A percentile compares a stretch with the other conserved stretches of the same genome.
phyloP scores from a whole-genome alignment of 2,329 filamentous ascomycete species.

The Orbilia quercus region DNA sequence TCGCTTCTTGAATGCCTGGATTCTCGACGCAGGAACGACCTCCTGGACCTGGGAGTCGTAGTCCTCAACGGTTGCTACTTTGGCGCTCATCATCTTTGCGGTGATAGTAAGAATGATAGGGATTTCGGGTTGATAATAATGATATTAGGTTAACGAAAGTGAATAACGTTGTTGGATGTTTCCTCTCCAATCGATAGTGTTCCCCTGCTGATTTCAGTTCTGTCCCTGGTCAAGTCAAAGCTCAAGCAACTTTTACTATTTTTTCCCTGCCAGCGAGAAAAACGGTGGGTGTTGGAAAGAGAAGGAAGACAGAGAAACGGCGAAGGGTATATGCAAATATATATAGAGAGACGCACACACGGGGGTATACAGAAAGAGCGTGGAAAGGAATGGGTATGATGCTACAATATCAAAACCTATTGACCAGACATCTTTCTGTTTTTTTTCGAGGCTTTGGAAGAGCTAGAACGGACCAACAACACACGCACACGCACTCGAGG shows the following conservation, averaged over 20 bases:
- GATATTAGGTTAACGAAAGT: constrained; percentile 26
- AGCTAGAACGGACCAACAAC: constrained; percentile 53
- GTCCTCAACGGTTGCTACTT: constrained; percentile 58
- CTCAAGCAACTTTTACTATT: constrained; percentile 54
- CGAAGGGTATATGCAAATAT: constrained; percentile 39
- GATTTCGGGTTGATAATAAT: constrained; percentile 9
- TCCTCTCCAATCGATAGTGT: constrained; percentile 51
- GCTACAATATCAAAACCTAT: constrained; percentile 55
- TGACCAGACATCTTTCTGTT: constrained; percentile 55
- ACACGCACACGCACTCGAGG: constrained; percentile 54
- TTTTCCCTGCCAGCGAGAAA: constrained; percentile 56
- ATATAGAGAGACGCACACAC: constrained; percentile 53
- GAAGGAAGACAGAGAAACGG: constrained; percentile 32
- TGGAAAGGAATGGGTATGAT: constrained; percentile 57
- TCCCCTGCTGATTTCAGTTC: constrained; percentile 49
- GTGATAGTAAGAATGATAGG: constrained; percentile 28
- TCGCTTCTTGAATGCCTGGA: constrained; percentile 57
- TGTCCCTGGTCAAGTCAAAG: constrained; percentile 47
- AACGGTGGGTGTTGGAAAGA: constrained; percentile 30
- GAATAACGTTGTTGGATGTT: constrained; percentile 14
- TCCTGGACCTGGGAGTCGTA: constrained; percentile 60
- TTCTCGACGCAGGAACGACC: constrained; percentile 57
- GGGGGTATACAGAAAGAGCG: constrained; percentile 41
- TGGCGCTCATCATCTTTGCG: constrained; percentile 39
- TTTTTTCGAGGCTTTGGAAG: constrained; percentile 18